A percentile compares a stretch with the other conserved stretches of the same genome.
phyloP scores from a whole-genome alignment of 2,329 filamentous ascomycete species.

The Falciphora oryzae region DNA sequence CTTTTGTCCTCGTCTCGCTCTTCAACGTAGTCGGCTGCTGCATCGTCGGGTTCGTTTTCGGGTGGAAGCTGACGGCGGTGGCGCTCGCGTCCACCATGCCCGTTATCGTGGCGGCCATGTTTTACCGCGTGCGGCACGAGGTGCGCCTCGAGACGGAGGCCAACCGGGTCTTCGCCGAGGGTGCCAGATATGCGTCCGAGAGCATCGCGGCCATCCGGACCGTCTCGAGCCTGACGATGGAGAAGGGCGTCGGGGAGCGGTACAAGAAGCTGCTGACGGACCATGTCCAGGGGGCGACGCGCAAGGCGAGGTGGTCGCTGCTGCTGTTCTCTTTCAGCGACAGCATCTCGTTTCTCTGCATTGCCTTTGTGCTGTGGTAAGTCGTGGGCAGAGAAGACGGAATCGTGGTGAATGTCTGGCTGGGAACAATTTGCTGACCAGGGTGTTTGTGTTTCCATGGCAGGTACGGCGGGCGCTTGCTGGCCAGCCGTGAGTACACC shows the following conservation, averaged over 20 bases:
- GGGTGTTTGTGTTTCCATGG: neutral
- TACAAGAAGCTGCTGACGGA: constrained; percentile 29
- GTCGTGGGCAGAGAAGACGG: neutral
- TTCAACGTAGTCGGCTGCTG: constrained; percentile 61
- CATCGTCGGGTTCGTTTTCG: constrained; percentile 62
- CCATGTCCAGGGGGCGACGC: constrained; percentile 27
- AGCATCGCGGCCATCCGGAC: constrained; percentile 58
- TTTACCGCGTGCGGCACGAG: constrained; percentile 43
- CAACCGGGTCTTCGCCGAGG: constrained; percentile 51
- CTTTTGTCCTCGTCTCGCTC: constrained; percentile 54
- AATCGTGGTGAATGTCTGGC: neutral
- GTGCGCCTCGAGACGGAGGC: constrained; percentile 51
- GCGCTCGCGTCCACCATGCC: constrained; percentile 29
- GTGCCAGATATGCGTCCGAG: constrained; percentile 58
- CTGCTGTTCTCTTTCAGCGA: constrained; percentile 30
- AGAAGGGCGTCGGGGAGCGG: constrained; percentile 44
- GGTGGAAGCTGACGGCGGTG: constrained; percentile 71
- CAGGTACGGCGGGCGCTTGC: constrained; percentile 22
- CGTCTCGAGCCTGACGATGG: constrained; percentile 55
- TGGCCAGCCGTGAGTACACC: constrained; percentile 23
- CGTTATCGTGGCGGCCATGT: constrained; percentile 28
- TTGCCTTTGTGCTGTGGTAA: constrained; percentile 55
- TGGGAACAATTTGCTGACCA: neutral
- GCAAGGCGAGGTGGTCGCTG: constrained; percentile 27
- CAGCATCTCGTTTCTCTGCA: constrained; percentile 46